A percentile compares a stretch with the other conserved stretches of the same genome.
Conservation (phyloP, 139 green algal genomes). For the Tetraselmis striata region DNA sequence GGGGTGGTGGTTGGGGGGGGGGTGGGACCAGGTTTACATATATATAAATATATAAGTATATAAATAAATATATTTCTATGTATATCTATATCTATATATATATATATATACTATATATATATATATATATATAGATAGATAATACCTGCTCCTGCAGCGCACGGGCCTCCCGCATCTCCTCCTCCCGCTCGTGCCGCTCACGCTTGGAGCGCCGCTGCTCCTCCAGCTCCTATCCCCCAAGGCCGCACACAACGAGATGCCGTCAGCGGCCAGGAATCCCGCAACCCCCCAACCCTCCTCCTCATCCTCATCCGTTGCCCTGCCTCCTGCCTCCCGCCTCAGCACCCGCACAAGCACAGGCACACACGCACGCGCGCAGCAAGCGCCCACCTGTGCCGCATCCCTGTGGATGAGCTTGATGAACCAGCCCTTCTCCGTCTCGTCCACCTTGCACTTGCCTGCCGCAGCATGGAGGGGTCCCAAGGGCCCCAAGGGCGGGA, state of each 20-base stretch:
- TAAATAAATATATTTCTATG: too few relatives aligned
- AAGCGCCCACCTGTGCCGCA: constrained; percentile 1
- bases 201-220: constrained; percentile 34
- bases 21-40: not conserved
- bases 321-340: too few relatives aligned
- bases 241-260: not conserved
- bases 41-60: not conserved
- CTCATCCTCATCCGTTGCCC: too few relatives aligned
- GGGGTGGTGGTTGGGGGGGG: constrained; percentile 26
- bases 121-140: too few relatives aligned
- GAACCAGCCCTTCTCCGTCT: constrained; percentile 93
- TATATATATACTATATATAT: too few relatives aligned
- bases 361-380: not conserved
- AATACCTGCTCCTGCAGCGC: constrained; percentile 33
- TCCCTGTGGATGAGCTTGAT: constrained; percentile 36
- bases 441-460: constrained; percentile 82
- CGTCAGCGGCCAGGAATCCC: too few relatives aligned
- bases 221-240: constrained; percentile 23
- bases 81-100: too few relatives aligned
- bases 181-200: constrained; percentile 27
- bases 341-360: too few relatives aligned
- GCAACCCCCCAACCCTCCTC: too few relatives aligned
- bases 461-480: not conserved
- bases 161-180: constrained; percentile 31
- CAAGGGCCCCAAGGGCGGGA: too few relatives aligned